A percentile compares a stretch with the other conserved stretches of the same genome.
phyloP scores from a whole-genome alignment of 1,139 yeast genomes.

The Saccharomyces hybrid region DNA sequence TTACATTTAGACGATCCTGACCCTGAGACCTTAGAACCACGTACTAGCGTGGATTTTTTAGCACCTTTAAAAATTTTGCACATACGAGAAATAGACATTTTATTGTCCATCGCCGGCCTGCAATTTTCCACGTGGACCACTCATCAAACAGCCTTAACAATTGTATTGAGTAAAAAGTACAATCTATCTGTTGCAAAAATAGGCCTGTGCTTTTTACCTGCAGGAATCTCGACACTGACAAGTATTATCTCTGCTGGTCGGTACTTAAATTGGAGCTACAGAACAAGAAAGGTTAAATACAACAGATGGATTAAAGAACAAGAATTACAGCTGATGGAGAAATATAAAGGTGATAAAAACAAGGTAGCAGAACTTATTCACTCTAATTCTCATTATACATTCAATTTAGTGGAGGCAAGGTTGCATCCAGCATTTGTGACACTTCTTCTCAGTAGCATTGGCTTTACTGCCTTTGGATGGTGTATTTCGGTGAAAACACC shows the following conservation, averaged over 20 bases:
- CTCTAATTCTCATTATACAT: constrained; percentile 21
- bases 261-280: constrained; percentile 41
- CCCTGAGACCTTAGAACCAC: constrained; percentile 27
- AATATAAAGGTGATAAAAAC: constrained; percentile 17
- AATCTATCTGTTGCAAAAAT: constrained; percentile 44
- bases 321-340: constrained; percentile 21
- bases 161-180: constrained; percentile 43
- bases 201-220: constrained; percentile 56
- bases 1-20: constrained; percentile 31
- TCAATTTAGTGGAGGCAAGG: constrained; percentile 44
- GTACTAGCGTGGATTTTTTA: constrained; percentile 33
- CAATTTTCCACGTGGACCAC: constrained; percentile 63
- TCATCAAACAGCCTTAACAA: constrained; percentile 55
- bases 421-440: constrained; percentile 36
- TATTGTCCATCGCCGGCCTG: constrained; percentile 48
- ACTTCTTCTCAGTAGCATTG: constrained; percentile 31
- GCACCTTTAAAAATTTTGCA: constrained; percentile 40
- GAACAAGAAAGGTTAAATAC: constrained; percentile 17
- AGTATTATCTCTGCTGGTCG: constrained; percentile 46
- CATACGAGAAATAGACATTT: constrained; percentile 33
- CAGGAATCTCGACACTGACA: constrained; percentile 46
- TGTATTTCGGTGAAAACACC: constrained; percentile 43
- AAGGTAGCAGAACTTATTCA: constrained; percentile 18
- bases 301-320: constrained; percentile 19
- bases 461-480: constrained; percentile 62